phyloP scores from a whole-genome alignment of 208 protist species.

The Leishmania mexicana region DNA sequence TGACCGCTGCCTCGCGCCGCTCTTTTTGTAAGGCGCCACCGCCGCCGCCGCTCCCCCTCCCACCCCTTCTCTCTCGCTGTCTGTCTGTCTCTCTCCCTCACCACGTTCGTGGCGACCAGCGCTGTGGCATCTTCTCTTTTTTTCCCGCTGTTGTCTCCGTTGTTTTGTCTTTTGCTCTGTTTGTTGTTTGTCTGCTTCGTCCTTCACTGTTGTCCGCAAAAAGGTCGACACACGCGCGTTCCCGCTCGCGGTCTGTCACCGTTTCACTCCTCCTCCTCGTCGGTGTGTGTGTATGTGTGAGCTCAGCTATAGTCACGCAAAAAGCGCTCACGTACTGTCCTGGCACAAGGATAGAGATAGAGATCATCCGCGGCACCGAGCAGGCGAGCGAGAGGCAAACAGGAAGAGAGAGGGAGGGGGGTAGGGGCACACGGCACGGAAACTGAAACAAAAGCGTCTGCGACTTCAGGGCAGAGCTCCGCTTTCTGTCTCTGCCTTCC shows the following conservation, averaged over 20 bases:
- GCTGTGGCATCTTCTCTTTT: background rate
- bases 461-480: background rate
- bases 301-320: background rate
- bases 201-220: background rate
- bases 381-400: background rate
- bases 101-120: background rate
- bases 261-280: background rate
- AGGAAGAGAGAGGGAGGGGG: background rate
- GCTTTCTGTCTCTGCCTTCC: background rate
- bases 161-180: background rate
- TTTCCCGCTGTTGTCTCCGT: background rate
- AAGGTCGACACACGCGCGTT: background rate
- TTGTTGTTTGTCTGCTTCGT: background rate
- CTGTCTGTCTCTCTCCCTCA: background rate
- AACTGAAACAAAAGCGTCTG: background rate
- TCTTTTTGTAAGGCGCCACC: background rate
- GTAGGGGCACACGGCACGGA: background rate
- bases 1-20: background rate
- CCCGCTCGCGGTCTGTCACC: background rate
- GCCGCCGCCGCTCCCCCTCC: no score
- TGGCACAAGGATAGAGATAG: background rate
- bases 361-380: background rate
- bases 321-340: background rate
- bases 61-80: background rate
- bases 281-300: background rate